A percentile compares a stretch with the other conserved stretches of the same genome.
Evolutionary conservation across 768 basidiomycete genomes (phyloP).

Genomic region (Podaxis sp.): DNA sequence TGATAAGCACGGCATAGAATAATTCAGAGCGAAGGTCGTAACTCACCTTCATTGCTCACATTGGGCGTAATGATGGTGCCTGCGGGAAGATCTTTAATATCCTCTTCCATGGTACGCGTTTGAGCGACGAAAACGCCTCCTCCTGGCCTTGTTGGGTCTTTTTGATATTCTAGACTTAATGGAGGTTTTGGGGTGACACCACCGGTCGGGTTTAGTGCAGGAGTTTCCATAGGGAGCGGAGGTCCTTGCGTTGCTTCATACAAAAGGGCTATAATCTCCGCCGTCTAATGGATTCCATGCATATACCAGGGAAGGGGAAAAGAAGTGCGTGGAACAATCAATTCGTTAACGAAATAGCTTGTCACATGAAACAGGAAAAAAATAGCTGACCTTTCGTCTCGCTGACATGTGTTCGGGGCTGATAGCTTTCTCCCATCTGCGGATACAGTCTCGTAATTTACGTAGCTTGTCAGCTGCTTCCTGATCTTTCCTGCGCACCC

Average conservation of each 20-base stretch:
- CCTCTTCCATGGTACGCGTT: constrained; percentile 37
- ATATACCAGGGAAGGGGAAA: not conserved
- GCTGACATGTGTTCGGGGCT: constrained; percentile 94
- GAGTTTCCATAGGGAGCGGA: constrained; percentile 46
- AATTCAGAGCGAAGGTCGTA: not conserved
- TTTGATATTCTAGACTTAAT: constrained; percentile 62
- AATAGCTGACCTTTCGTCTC: constrained; percentile 67
- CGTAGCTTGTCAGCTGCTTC: constrained; percentile 71
- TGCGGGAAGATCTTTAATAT: constrained; percentile 49
- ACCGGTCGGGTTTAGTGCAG: constrained; percentile 75
- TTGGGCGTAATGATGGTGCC: constrained; percentile 45
- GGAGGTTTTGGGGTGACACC: constrained; percentile 58
- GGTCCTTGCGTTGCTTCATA: constrained; percentile 92
- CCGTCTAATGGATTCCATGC: constrained; percentile 46
- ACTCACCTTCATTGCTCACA: constrained; percentile 32
- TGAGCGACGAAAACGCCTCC: constrained; percentile 79
- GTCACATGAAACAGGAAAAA: constrained; percentile 11
- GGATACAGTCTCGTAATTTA: constrained; percentile 79
- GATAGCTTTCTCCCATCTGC: constrained; percentile 82
- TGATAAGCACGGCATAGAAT: constrained; percentile 20
- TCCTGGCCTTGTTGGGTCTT: constrained; percentile 79
- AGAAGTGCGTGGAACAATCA: not conserved
- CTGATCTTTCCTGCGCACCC: constrained; percentile 76
- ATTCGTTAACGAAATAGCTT: not conserved
- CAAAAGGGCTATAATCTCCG: constrained; percentile 87